These are phyloP conservation scores for Colletotrichum simmondsii DNA, from an alignment of 2,329 filamentous ascomycete genomes.

Conservation along the genomic window DNA sequence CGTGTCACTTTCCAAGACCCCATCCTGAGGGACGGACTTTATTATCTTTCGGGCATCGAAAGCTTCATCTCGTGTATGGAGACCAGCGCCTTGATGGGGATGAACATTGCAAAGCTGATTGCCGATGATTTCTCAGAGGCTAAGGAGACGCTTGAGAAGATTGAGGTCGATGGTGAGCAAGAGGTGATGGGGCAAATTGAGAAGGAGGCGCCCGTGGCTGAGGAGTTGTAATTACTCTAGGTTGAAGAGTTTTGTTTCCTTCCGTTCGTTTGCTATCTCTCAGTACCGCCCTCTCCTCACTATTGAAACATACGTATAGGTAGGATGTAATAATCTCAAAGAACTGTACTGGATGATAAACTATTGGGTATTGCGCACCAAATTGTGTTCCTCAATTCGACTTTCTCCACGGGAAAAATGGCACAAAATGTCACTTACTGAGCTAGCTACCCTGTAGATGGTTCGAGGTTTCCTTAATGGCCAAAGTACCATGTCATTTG, in stretches of 20 bases:
- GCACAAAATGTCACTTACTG: background rate
- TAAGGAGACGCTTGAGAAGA: constrained; percentile 12
- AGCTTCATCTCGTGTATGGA: constrained; percentile 98
- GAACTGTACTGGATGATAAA: background rate
- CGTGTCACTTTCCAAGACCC: constrained; percentile 88
- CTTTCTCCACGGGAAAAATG: background rate
- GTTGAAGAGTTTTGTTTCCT: background rate
- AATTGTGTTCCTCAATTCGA: background rate
- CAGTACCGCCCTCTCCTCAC: background rate
- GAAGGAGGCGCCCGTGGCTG: constrained; percentile 28
- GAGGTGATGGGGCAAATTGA: constrained; percentile 29
- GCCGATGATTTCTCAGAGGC: constrained; percentile 62
- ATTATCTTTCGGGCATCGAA: constrained; percentile 83
- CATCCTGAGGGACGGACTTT: constrained; percentile 73
- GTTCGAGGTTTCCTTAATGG: background rate
- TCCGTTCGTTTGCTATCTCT: background rate
- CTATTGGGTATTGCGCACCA: background rate
- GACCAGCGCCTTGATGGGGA: constrained; percentile 91
- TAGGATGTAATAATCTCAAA: background rate
- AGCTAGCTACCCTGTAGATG: background rate
- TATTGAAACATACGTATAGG: background rate
- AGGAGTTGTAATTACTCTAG: constrained; percentile 32
- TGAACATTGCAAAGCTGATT: constrained; percentile 81
- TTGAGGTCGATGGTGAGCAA: constrained; percentile 9
- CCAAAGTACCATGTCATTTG: background rate